These are phyloP conservation scores for Paramarasmius palmivorus DNA, from an alignment of 1,284 basidiomycete genomes.

Conservation along the genomic window DNA sequence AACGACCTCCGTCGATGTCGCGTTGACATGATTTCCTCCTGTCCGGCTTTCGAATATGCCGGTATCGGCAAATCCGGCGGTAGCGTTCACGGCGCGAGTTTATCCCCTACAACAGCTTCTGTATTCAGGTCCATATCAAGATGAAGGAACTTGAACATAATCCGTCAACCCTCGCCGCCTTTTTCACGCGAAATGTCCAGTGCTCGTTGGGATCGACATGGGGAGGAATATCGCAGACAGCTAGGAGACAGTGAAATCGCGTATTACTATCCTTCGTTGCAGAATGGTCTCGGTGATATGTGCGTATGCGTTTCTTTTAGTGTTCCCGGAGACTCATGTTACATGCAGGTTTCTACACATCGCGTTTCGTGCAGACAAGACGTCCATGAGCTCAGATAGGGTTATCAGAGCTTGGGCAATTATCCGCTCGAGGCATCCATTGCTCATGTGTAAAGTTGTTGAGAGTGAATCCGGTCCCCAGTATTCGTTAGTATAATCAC, in stretches of 20 bases:
- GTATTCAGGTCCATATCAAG: no score
- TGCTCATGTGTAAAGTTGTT: constrained; percentile 39
- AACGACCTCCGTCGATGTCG: no score
- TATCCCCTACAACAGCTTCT: no score
- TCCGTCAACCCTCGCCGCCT: no score
- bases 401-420: constrained; percentile 45
- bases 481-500: constrained; percentile 31
- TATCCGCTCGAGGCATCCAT: constrained; percentile 40
- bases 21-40: no score
- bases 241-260: constrained; percentile 32
- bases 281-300: constrained; percentile 34
- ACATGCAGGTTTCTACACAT: constrained; percentile 40
- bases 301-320: constrained; percentile 12
- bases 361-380: constrained; percentile 34
- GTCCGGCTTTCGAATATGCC: no score
- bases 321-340: not conserved
- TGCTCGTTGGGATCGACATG: not conserved
- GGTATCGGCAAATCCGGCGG: no score
- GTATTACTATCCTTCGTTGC: constrained; percentile 27
- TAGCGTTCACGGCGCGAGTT: no score
- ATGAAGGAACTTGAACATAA: no score
- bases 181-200: no score
- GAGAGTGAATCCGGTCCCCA: constrained; percentile 27
- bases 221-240: constrained; percentile 17
- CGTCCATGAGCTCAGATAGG: constrained; percentile 29